Percentiles rank a stretch among this genome's conserved stretches.
Evolutionary conservation across 768 basidiomycete species (phyloP).

Genomic region (Termitomyces sp.): DNA sequence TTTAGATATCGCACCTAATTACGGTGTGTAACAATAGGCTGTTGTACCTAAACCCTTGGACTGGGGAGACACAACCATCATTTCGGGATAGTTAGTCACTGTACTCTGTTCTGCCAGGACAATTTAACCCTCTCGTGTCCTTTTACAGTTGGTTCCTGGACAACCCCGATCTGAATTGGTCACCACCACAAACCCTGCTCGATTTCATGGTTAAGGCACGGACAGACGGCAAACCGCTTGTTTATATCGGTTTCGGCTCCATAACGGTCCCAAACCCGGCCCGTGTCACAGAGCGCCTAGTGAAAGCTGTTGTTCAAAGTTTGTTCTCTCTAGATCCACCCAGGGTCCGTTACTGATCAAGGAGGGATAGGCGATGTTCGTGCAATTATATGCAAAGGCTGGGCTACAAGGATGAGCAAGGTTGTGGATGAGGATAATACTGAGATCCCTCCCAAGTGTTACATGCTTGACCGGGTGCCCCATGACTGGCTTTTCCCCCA

Average conservation of each 20-base stretch:
- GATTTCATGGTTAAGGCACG: slow-evolving; percentile 56
- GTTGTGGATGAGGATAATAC: slow-evolving; percentile 28
- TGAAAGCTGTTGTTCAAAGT: slow-evolving; percentile 61
- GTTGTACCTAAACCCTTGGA: slow-evolving; percentile 71
- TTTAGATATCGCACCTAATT: neutral
- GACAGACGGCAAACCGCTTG: slow-evolving; percentile 51
- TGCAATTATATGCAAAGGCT: slow-evolving; percentile 66
- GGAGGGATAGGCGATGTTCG: slow-evolving; percentile 47
- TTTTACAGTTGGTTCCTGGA: slow-evolving; percentile 58
- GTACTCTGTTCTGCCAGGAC: neutral
- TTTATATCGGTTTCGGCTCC: slow-evolving; percentile 71
- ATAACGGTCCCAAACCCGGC: slow-evolving; percentile 63
- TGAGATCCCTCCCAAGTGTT: slow-evolving; percentile 49
- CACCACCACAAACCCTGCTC: slow-evolving; percentile 43
- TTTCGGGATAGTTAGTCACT: slow-evolving; percentile 51
- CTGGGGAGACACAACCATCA: slow-evolving; percentile 55
- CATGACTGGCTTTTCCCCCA: slow-evolving; percentile 64
- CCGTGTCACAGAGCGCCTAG: slow-evolving; percentile 49
- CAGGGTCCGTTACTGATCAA: neutral
- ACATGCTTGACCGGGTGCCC: slow-evolving; percentile 58
- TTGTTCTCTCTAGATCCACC: slow-evolving; percentile 13
- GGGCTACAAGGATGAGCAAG: slow-evolving; percentile 55
- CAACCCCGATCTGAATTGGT: slow-evolving; percentile 58
- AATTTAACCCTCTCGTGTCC: neutral
- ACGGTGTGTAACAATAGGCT: slow-evolving; percentile 22